Evolutionary conservation across 2,329 filamentous ascomycete genomes (phyloP), one percentile per base, ranked within the genome.

Genomic region (Nothophoma quercina): DNA sequence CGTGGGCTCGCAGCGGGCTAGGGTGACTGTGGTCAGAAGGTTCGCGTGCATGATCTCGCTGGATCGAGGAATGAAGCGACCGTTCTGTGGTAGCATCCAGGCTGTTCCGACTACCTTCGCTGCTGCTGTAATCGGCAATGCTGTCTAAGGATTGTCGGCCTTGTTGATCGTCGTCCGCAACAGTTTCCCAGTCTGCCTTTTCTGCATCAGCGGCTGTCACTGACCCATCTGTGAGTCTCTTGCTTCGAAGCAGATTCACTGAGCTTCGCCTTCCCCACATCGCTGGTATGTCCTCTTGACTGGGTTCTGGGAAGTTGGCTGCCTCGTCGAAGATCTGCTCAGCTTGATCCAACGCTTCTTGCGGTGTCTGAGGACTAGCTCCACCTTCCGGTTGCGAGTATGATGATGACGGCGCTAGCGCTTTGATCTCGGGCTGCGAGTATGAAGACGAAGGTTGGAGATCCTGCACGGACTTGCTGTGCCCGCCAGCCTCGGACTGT

Each of bases 181-280:
- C 47, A 2, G 72, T 75, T 32, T 74, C 70, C 73, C 73, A 75
- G 30, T 75, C 73, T 9, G 55, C 62, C 18, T 58, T 63, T 2
- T 67, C 63, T 7, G 60, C 58, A 22, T 63, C 47, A 21, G 10
- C 29, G 4, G 25, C 28, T 23, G 29, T 15, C 1, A 29, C 16
- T 25, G 39, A 55, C n/a, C 22, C 33, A 26, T 38, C 44, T 4
- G 41, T 51, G 13, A 46, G 46, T 30, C 36, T 49, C 19, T 45
- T 49, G n/a, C 50, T 51, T 16, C 41, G 34, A n/a, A 65, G 53
- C n/a, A 68, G 42, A 29, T 65, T 66, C 7, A 62, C 64, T 16
- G 69, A 71, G 18, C 52, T 58, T 33, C 66, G 56, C 33, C 62
- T 60, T n/a, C 60, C 42, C 71, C 71, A 74, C 49, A 73, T 71